A percentile compares a stretch with the other conserved stretches of the same genome.
Evolutionary conservation across 345 rosid species (phyloP).

Genomic region (Angophora floribunda): DNA sequence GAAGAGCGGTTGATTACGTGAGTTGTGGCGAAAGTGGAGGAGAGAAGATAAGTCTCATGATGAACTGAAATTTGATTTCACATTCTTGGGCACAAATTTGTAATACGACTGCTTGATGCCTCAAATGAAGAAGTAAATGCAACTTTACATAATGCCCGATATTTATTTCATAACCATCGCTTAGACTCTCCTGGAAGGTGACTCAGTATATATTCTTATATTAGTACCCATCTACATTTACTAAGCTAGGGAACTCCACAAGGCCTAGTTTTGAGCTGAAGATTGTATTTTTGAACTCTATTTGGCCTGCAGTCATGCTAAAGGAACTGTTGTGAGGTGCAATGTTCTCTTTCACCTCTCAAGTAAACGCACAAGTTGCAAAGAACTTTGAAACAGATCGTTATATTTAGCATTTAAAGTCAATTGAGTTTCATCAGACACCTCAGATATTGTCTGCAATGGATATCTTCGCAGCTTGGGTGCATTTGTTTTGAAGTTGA

Average conservation of each 20-base stretch:
- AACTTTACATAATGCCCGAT: constrained; percentile 57
- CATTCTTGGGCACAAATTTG: background rate
- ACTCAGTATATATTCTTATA: background rate
- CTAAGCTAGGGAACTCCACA: background rate
- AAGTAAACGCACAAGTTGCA: background rate
- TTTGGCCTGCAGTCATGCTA: background rate
- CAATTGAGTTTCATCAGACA: background rate
- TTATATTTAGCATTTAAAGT: background rate
- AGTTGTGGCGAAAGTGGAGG: constrained; percentile 11
- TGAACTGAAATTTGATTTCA: background rate
- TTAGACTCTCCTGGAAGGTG: constrained; percentile 20
- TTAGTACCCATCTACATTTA: background rate
- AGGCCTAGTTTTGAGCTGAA: background rate
- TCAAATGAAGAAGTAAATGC: constrained; percentile 68
- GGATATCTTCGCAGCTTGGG: background rate
- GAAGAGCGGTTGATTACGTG: constrained; percentile 66
- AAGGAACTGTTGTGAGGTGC: background rate
- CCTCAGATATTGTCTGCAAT: background rate
- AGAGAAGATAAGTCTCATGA: background rate
- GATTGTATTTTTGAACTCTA: background rate
- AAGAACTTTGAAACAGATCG: background rate
- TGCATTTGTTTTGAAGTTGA: background rate
- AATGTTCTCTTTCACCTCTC: background rate
- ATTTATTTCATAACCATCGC: constrained; percentile 53
- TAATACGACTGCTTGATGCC: constrained; percentile 52